phyloP scores from a whole-genome alignment of 768 basidiomycete species.

The Paxillus rubicundulus region DNA sequence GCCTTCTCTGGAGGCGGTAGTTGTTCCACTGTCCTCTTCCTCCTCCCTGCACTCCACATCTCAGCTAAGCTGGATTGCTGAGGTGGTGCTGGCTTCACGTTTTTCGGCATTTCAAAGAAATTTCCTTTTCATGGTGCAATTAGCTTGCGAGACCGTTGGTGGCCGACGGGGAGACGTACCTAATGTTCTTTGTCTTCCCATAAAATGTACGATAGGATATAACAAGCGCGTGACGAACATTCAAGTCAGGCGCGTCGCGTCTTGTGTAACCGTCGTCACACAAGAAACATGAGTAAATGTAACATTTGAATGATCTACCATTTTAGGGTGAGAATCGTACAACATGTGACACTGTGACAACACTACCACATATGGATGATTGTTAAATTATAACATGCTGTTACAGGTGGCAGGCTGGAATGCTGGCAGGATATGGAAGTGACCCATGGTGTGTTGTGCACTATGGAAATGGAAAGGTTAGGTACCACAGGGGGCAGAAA shows the following conservation, averaged over 20 bases:
- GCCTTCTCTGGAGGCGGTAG: conserved; percentile 24
- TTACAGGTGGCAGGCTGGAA: no score
- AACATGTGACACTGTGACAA: no score
- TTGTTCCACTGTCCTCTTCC: conserved; percentile 25
- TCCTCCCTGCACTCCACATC: conserved; percentile 63
- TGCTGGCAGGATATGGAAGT: no score
- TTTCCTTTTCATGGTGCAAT: conserved; percentile 45
- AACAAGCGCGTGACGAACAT: conserved; percentile 26
- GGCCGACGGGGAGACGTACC: conserved; percentile 36
- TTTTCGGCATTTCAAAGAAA: conserved; percentile 73
- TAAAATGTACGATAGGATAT: conserved; percentile 27
- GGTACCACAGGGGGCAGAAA: no score
- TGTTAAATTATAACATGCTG: no score
- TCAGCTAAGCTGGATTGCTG: conserved; percentile 80
- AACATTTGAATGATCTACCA: no score
- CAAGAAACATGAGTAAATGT: no score
- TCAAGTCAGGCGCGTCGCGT: conserved; percentile 2
- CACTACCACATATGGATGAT: no score
- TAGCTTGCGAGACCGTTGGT: not conserved
- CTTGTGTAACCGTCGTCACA: no score
- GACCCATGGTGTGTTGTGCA: no score
- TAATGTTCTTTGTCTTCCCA: conserved; percentile 75
- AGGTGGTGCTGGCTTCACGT: conserved; percentile 60
- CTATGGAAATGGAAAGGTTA: no score
- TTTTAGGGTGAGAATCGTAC: no score